Percentiles rank a stretch among this genome's conserved stretches.
Evolutionary conservation across 2,329 filamentous ascomycete genomes (phyloP).

Genomic region (Exophiala spinifera): DNA sequence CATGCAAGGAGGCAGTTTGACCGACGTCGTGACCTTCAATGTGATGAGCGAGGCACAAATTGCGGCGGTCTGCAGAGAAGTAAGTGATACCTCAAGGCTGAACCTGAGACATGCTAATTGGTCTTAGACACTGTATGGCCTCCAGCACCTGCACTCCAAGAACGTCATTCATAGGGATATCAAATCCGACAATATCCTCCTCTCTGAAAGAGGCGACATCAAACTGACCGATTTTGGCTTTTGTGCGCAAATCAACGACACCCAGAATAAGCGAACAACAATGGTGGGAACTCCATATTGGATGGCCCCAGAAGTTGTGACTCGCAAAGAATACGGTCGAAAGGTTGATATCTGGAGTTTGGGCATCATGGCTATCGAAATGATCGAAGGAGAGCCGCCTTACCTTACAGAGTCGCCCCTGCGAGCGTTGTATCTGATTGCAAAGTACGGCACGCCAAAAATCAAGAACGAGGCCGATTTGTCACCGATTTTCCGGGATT

Average conservation of each 20-base stretch:
- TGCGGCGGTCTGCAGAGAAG: constrained; percentile 87
- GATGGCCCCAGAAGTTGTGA: constrained; percentile 99
- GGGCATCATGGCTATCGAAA: constrained; percentile 99
- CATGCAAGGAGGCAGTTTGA: constrained; percentile 97
- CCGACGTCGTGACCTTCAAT: constrained; percentile 97
- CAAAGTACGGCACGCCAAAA: constrained; percentile 88
- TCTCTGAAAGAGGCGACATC: constrained; percentile 92
- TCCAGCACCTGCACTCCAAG: constrained; percentile 95
- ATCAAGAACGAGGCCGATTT: constrained; percentile 98
- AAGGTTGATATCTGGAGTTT: constrained; percentile 99
- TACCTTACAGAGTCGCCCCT: constrained; percentile 94
- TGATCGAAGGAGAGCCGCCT: constrained; percentile 98
- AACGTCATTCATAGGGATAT: constrained; percentile 98
- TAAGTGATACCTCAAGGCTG: constrained; percentile 35
- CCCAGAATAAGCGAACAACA: constrained; percentile 93
- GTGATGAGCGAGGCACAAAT: constrained; percentile 99
- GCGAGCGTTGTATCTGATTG: constrained; percentile 90
- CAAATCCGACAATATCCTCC: constrained; percentile 95
- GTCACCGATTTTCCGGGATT: constrained; percentile 93
- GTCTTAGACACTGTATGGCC: constrained; percentile 71
- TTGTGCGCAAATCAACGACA: constrained; percentile 96
- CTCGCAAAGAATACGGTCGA: constrained; percentile 92
- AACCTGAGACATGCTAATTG: constrained; percentile 19
- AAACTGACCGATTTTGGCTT: constrained; percentile 99
- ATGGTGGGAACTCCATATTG: constrained; percentile 99